Evolutionary conservation across 768 basidiomycete genomes (phyloP).

Genomic region (Hericium coralloides): DNA sequence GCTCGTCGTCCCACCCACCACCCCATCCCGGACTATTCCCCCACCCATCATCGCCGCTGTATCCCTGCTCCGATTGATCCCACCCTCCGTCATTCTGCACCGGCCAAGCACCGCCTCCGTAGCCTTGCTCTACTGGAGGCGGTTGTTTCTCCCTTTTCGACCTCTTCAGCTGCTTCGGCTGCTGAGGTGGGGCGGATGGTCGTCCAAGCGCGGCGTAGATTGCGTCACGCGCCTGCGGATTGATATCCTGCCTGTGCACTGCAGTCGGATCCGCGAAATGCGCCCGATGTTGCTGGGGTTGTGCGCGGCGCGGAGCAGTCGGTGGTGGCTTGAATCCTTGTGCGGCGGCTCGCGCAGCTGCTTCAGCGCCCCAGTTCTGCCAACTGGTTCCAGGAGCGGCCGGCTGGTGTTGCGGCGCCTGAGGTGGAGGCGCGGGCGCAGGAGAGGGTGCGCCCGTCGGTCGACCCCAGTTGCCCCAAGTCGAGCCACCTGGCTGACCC

Average conservation of each 20-base stretch:
- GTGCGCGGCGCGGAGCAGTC: neutral
- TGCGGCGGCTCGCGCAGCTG: constrained; percentile 7
- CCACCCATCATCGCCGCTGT: constrained; percentile 1
- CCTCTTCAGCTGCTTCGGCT: constrained; percentile 6
- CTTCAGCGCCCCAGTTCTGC: constrained; percentile 10
- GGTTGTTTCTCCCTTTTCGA: constrained; percentile 1
- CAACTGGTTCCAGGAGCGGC: neutral
- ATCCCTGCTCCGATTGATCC: neutral
- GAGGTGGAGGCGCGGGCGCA: neutral
- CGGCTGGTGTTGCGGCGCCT: neutral
- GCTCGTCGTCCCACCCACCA: neutral
- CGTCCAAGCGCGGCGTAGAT: too few species aligned
- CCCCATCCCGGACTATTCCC: neutral
- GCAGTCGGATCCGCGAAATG: too few species aligned
- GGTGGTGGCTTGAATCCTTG: neutral
- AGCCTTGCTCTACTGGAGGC: neutral
- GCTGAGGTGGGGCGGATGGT: too few species aligned
- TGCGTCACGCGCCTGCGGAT: neutral
- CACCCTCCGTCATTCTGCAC: neutral
- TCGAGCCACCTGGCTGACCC: neutral
- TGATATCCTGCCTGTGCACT: too few species aligned
- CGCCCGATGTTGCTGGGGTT: neutral
- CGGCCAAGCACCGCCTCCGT: neutral
- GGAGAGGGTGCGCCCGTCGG: neutral
- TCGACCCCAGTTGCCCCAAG: neutral